A percentile compares a stretch with the other conserved stretches of the same genome.
These are phyloP conservation scores for Yarrowia hollandica DNA, from an alignment of 805 yeast species.

Conservation along the genomic window DNA sequence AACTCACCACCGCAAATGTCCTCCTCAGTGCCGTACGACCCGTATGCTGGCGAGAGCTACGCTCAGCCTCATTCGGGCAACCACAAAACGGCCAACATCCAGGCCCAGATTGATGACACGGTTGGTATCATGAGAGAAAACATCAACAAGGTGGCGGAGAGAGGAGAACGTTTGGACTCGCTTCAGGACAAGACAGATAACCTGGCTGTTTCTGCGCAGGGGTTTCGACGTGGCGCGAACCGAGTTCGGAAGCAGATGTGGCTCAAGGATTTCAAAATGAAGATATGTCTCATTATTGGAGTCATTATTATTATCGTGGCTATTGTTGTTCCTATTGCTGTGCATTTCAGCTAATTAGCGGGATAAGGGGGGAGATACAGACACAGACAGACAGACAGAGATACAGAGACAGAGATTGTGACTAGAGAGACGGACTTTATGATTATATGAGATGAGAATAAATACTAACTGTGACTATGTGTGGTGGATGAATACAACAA, in stretches of 20 bases:
- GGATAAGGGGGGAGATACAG: neutral
- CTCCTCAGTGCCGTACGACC: slow-evolving; percentile 80
- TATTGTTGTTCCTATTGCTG: slow-evolving; percentile 22
- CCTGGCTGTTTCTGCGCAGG: slow-evolving; percentile 87
- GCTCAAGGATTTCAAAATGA: slow-evolving; percentile 98
- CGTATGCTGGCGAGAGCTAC: slow-evolving; percentile 63
- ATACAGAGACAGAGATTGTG: neutral
- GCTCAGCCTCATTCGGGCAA: slow-evolving; percentile 28
- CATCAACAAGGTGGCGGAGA: slow-evolving; percentile 90
- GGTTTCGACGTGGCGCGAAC: slow-evolving; percentile 94
- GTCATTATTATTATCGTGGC: slow-evolving; percentile 59
- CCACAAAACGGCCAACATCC: slow-evolving; percentile 72
- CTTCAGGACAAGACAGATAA: slow-evolving; percentile 92
- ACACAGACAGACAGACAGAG: neutral
- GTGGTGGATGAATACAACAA: too few species aligned
- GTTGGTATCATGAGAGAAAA: slow-evolving; percentile 98
- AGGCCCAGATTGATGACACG: slow-evolving; percentile 92
- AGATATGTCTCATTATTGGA: slow-evolving; percentile 79
- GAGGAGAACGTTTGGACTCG: slow-evolving; percentile 90
- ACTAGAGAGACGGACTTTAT: too few species aligned
- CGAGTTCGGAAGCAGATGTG: slow-evolving; percentile 98
- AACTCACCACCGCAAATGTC: too few species aligned
- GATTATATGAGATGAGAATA: too few species aligned
- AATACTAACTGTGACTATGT: too few species aligned
- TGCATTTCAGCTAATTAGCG: neutral